A percentile compares a stretch with the other conserved stretches of the same genome.
phyloP scores from a whole-genome alignment of 768 basidiomycete species.

The Boletus bicolor region DNA sequence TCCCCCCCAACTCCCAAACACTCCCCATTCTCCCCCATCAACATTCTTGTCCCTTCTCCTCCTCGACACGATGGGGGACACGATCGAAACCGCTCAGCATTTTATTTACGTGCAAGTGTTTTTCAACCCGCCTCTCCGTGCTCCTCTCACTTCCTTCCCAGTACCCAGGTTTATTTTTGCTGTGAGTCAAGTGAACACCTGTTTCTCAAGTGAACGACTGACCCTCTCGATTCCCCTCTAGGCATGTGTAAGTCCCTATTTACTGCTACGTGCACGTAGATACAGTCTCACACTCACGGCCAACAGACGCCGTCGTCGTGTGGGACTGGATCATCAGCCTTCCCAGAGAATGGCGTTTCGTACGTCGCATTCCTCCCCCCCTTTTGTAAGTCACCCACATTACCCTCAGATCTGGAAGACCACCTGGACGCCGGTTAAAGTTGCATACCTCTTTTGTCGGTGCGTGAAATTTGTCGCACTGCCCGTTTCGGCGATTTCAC shows the following conservation, averaged over 20 bases:
- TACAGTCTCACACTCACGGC: not conserved
- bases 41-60: slow-evolving; percentile 15
- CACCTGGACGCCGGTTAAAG: slow-evolving; percentile 80
- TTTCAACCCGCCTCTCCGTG: not conserved
- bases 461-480: slow-evolving; percentile 35
- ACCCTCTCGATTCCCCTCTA: slow-evolving; percentile 36
- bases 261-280: slow-evolving; percentile 17
- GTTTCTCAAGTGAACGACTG: slow-evolving; percentile 21
- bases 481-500: slow-evolving; percentile 4
- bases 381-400: not conserved
- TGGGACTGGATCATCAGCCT: slow-evolving; percentile 86
- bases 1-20: slow-evolving; percentile 10
- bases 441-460: slow-evolving; percentile 84
- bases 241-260: slow-evolving; percentile 61
- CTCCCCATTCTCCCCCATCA: slow-evolving; percentile 7
- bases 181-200: slow-evolving; percentile 48
- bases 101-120: slow-evolving; percentile 67
- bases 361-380: slow-evolving; percentile 32
- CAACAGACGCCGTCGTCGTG: slow-evolving; percentile 69
- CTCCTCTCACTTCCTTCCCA: slow-evolving; percentile 21
- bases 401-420: slow-evolving; percentile 70
- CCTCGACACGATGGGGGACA: slow-evolving; percentile 38
- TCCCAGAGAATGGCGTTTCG: slow-evolving; percentile 75
- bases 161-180: slow-evolving; percentile 79
- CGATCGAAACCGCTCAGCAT: slow-evolving; percentile 58